phyloP scores from a whole-genome alignment of 108 stramenopile genomes.

The Schizochytrium sp. region DNA sequence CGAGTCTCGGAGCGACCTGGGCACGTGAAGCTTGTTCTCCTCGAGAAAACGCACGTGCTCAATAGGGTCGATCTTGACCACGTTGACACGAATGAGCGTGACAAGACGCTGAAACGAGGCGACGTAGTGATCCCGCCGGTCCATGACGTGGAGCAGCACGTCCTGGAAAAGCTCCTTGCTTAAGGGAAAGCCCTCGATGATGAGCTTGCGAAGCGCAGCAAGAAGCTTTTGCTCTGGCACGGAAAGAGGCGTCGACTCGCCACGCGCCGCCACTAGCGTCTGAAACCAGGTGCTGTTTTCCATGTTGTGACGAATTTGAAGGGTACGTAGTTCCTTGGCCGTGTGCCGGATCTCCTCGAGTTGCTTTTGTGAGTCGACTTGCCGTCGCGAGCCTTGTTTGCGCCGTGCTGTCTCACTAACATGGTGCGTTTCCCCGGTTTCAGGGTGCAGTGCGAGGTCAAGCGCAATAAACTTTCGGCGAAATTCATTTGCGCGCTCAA shows the following conservation, averaged over 20 bases:
- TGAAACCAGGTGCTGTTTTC: background rate
- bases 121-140: background rate
- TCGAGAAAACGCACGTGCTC: background rate
- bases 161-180: background rate
- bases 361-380: background rate
- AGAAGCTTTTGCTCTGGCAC: background rate
- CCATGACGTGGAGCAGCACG: background rate
- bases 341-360: background rate
- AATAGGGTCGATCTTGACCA: background rate
- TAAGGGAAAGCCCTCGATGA: background rate
- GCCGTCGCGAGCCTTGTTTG: background rate
- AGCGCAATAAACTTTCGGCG: conserved; percentile 2
- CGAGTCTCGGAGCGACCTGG: background rate
- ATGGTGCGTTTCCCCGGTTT: background rate
- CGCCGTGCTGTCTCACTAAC: background rate
- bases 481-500: background rate
- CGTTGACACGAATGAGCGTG: background rate
- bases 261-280: background rate
- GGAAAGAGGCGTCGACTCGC: background rate
- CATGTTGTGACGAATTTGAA: background rate
- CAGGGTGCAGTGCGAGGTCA: background rate
- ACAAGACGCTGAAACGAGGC: background rate
- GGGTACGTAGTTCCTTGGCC: background rate
- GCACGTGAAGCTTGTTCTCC: background rate
- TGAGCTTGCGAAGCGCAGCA: background rate